Evolutionary conservation across 805 yeast genomes (phyloP).

Genomic region (Candida takata): DNA sequence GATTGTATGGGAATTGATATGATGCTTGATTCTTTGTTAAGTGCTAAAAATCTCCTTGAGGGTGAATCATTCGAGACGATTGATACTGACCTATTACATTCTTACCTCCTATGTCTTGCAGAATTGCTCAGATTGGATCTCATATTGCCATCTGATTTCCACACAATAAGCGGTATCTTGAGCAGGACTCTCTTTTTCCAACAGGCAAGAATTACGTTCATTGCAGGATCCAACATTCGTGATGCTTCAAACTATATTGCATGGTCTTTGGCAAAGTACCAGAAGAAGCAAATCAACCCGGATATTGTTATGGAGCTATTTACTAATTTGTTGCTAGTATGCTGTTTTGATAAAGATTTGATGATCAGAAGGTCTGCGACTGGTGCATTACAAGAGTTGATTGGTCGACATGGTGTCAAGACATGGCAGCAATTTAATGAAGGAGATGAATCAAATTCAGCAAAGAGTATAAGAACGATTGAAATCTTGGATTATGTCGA

Average conservation of each 20-base stretch:
- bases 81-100: conserved; percentile 27
- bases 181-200: conserved; percentile 47
- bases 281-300: conserved; percentile 21
- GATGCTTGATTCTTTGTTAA: conserved; percentile 21
- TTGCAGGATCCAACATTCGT: conserved; percentile 62
- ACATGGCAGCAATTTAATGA: conserved; percentile 26
- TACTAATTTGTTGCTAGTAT: conserved; percentile 36
- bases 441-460: conserved; percentile 23
- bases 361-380: conserved; percentile 73
- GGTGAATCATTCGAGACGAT: conserved; percentile 26
- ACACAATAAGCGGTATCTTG: conserved; percentile 26
- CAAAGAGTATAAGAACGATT: conserved; percentile 41
- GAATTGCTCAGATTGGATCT: conserved; percentile 21
- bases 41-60: conserved; percentile 20
- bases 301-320: conserved; percentile 19
- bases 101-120: conserved; percentile 29
- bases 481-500: conserved; percentile 50
- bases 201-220: conserved; percentile 42
- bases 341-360: conserved; percentile 68
- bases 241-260: conserved; percentile 79
- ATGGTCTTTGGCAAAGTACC: conserved; percentile 65
- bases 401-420: conserved; percentile 63
- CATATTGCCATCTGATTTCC: conserved; percentile 8
- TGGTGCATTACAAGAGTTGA: conserved; percentile 80
- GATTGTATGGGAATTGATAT: conserved; percentile 36